Evolutionary conservation across 768 basidiomycete genomes (phyloP), one percentile per base, ranked within the genome.

Genomic region (Auriscalpium vulgare): DNA sequence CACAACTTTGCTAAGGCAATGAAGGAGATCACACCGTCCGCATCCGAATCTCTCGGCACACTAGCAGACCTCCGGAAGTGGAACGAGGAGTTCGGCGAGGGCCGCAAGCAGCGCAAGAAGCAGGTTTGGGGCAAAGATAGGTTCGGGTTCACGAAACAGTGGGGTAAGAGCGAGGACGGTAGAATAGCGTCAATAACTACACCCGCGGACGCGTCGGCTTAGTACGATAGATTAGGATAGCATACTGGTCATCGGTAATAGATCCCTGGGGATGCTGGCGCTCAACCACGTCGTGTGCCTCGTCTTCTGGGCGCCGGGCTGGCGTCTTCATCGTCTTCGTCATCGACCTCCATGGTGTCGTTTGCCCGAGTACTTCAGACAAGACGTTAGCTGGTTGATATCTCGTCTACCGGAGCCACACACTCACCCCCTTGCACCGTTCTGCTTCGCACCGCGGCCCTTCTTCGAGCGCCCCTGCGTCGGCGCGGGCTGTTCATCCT

Each of bases 51-150:
- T 11, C 72, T 89, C 3, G 88, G 88, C 49, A 87, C 80, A 50
- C 79, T 91, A 37, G 72, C 83, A 1, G 87, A 88, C 55, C 73
- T 93, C 46, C 80, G 86, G 46, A 88, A 86, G 71, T 95, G 91
- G 91, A 94, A 95, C 58, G 88, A 94, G 48, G 89, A 95, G 67
- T 95, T 93, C 69, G 94, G 95, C 23, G 93, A 95, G 68, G 92
- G 91, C 6, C 73, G 80, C 16, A 79, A 75, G 59, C 81, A 85
- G 38, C 81, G 78, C 52, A 84, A 77, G 64, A 80, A 80, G 63
- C 83, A 85, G 63, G 85, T 87, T 37, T 93, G 94, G 82, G 95
- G 94, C 23, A 91, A 87, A 64, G 91, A 84, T 56, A 78, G 79
- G 48, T 97, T 97, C 68, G 94, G 94, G 17, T 97, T 95, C 69